Percentiles rank a stretch among this genome's conserved stretches.
Conservation (phyloP, 805 yeast genomes). For the Pichia sporocuriosa region DNA sequence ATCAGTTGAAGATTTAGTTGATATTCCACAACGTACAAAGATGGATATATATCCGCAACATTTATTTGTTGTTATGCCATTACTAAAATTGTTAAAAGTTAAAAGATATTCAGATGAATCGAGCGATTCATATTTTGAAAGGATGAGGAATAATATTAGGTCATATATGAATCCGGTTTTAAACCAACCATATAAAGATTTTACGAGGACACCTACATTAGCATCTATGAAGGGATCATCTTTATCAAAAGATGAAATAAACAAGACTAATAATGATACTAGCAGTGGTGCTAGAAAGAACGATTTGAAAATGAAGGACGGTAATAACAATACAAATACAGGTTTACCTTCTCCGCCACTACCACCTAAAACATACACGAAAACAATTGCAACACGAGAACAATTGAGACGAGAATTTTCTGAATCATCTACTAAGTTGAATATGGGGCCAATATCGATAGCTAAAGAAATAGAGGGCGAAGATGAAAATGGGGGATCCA, state of each 20-base stretch:
- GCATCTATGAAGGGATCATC: too few species aligned
- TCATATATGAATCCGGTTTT: too few species aligned
- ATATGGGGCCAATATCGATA: background rate
- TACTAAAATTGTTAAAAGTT: conserved; percentile 38
- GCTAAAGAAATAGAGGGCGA: background rate
- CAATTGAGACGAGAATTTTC: conserved; percentile 11
- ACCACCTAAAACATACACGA: conserved; percentile 3
- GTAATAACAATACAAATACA: background rate
- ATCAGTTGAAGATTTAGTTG: conserved; percentile 57
- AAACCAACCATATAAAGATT: background rate
- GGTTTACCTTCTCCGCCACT: background rate
- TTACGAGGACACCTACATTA: background rate
- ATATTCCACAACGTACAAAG: conserved; percentile 55
- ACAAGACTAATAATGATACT: background rate
- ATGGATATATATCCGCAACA: conserved; percentile 46
- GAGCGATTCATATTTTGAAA: conserved; percentile 2
- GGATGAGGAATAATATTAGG: conserved; percentile 2
- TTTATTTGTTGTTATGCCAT: conserved; percentile 48
- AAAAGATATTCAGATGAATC: conserved; percentile 10
- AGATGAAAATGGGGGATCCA: too few species aligned
- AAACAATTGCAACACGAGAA: conserved; percentile 12
- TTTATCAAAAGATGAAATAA: too few species aligned
- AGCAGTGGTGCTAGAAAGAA: background rate
- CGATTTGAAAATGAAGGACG: background rate
- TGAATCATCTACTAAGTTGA: background rate